phyloP scores from a whole-genome alignment of 108 stramenopile species.

The Stephanodiscus minutulus region DNA sequence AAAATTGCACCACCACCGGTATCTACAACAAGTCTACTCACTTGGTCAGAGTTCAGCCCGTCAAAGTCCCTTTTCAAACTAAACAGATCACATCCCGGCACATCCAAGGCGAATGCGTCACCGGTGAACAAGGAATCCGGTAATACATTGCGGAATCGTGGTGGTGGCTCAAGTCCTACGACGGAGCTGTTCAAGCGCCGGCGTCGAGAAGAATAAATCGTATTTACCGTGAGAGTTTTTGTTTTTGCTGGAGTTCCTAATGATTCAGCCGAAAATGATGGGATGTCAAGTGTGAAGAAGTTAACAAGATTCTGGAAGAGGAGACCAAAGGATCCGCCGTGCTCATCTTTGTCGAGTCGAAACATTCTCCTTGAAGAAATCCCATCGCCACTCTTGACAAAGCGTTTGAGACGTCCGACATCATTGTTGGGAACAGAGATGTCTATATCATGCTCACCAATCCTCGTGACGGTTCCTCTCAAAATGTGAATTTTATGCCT shows the following conservation, averaged over 20 bases:
- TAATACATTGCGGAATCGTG: slow-evolving; percentile 22
- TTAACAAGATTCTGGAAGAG: slow-evolving; percentile 77
- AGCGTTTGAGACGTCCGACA: slow-evolving; percentile 49
- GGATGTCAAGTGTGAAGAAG: slow-evolving; percentile 52
- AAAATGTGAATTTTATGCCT: slow-evolving; percentile 66
- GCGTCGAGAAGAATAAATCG: slow-evolving; percentile 31
- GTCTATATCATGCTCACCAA: slow-evolving; percentile 44
- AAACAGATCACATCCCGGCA: slow-evolving; percentile 67
- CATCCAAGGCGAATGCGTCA: slow-evolving; percentile 1
- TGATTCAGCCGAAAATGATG: slow-evolving; percentile 48
- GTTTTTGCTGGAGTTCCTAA: slow-evolving; percentile 43
- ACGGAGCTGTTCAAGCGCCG: slow-evolving; percentile 47
- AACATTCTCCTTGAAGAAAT: slow-evolving; percentile 29
- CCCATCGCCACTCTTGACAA: slow-evolving; percentile 26
- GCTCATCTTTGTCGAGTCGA: slow-evolving; percentile 78
- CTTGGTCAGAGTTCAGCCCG: slow-evolving; percentile 69
- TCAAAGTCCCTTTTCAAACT: slow-evolving; percentile 59
- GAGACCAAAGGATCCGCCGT: slow-evolving; percentile 59
- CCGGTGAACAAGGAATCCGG: slow-evolving; percentile 32
- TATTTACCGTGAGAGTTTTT: slow-evolving; percentile 37
- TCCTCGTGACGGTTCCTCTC: slow-evolving; percentile 57
- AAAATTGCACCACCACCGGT: not conserved
- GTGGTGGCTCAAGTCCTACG: slow-evolving; percentile 29
- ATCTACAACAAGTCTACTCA: not conserved
- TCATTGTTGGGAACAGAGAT: slow-evolving; percentile 53